phyloP scores from a whole-genome alignment of 768 basidiomycete genomes.

The Hydnum rufescens region DNA sequence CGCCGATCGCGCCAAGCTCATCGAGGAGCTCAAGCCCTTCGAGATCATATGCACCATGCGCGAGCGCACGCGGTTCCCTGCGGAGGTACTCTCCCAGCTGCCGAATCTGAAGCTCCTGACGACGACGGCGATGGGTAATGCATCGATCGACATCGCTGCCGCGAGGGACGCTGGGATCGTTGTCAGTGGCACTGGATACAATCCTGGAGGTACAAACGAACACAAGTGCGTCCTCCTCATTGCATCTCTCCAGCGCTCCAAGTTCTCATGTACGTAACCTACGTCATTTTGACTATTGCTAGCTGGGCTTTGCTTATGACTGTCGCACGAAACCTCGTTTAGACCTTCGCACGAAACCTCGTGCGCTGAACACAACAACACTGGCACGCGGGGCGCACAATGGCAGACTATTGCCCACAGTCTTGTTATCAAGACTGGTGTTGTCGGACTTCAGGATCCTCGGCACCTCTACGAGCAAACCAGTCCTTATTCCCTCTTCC shows the following conservation, averaged over 20 bases:
- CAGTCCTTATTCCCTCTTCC: slow-evolving; percentile 9
- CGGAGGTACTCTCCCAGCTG: slow-evolving; percentile 30
- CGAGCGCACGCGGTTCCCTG: slow-evolving; percentile 39
- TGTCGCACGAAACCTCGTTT: slow-evolving; percentile 28
- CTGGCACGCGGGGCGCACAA: slow-evolving; percentile 25
- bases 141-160: slow-evolving; percentile 12
- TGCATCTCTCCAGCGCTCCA: neutral
- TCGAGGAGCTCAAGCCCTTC: slow-evolving; percentile 29
- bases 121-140: slow-evolving; percentile 28
- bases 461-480: slow-evolving; percentile 34
- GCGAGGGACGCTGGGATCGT: slow-evolving; percentile 30
- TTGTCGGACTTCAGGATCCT: slow-evolving; percentile 40
- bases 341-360: too few relatives aligned
- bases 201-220: slow-evolving; percentile 31
- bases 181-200: slow-evolving; percentile 30
- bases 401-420: slow-evolving; percentile 37
- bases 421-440: slow-evolving; percentile 33
- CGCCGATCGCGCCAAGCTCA: slow-evolving; percentile 31
- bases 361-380: slow-evolving; percentile 32
- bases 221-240: slow-evolving; percentile 6
- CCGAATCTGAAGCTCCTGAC: slow-evolving; percentile 41
- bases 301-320: slow-evolving; percentile 42
- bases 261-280: neutral
- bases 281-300: neutral
- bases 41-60: slow-evolving; percentile 45